Evolutionary conservation across 2,329 filamentous ascomycete genomes (phyloP).

Genomic region (Phoma sp.): DNA sequence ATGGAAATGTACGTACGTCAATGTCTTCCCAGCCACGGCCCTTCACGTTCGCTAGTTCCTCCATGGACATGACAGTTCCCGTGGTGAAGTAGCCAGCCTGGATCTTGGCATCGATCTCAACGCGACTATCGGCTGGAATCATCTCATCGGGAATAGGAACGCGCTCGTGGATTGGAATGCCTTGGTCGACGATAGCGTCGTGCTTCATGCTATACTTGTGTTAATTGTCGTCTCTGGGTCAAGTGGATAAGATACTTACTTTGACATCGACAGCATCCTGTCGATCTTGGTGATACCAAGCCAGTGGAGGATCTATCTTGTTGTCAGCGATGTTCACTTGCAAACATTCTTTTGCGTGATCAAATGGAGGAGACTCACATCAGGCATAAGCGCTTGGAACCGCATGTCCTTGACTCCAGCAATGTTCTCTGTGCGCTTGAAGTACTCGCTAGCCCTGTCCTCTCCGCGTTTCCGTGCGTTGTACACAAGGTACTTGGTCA

Average conservation of each 20-base stretch:
- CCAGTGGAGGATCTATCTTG: slow-evolving; percentile 80
- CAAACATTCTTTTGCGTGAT: neutral
- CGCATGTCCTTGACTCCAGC: slow-evolving; percentile 96
- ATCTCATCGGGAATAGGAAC: slow-evolving; percentile 91
- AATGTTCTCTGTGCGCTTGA: slow-evolving; percentile 97
- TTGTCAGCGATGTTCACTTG: neutral
- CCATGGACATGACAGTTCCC: slow-evolving; percentile 85
- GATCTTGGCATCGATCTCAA: slow-evolving; percentile 99
- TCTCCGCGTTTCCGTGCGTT: slow-evolving; percentile 78
- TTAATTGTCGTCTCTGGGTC: slow-evolving; percentile 10
- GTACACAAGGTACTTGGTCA: slow-evolving; percentile 86
- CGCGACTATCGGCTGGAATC: slow-evolving; percentile 91
- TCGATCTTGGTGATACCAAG: slow-evolving; percentile 98
- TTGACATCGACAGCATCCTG: slow-evolving; percentile 97
- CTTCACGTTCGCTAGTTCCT: slow-evolving; percentile 84
- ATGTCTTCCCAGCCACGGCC: slow-evolving; percentile 88
- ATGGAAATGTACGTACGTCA: slow-evolving; percentile 51
- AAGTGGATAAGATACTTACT: slow-evolving; percentile 60
- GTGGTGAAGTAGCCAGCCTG: slow-evolving; percentile 88
- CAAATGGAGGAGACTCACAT: slow-evolving; percentile 52
- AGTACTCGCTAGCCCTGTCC: slow-evolving; percentile 87
- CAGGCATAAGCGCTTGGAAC: slow-evolving; percentile 97
- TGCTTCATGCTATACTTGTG: slow-evolving; percentile 75
- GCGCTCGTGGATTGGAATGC: slow-evolving; percentile 86
- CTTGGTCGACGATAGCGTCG: slow-evolving; percentile 84